Conservation (phyloP, 2,329 filamentous ascomycete species). For the Cadophora sp. region DNA sequence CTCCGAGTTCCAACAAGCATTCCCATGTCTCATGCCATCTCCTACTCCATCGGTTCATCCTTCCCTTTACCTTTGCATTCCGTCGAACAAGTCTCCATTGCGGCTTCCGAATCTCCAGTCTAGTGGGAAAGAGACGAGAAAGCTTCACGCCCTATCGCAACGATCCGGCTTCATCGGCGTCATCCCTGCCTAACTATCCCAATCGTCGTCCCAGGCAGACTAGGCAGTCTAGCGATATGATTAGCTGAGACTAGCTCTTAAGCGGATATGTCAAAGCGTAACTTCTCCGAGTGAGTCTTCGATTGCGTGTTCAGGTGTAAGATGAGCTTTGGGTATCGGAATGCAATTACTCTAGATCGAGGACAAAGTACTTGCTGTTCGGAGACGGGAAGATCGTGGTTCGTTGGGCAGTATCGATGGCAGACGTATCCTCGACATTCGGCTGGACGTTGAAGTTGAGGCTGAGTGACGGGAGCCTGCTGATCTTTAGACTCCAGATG, state of each 20-base stretch:
- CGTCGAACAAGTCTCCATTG: neutral
- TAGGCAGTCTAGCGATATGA: neutral
- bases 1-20: neutral
- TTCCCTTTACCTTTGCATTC: neutral
- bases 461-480: neutral
- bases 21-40: neutral
- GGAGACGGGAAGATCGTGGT: neutral
- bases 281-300: neutral
- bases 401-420: neutral
- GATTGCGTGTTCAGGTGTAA: neutral
- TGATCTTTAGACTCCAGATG: neutral
- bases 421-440: too few species aligned
- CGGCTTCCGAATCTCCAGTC: neutral
- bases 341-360: neutral
- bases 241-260: neutral
- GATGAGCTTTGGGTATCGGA: neutral
- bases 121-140: neutral
- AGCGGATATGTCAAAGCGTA: neutral
- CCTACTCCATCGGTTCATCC: too few species aligned
- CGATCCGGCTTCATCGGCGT: neutral
- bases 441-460: neutral
- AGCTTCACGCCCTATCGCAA: constrained; percentile 1
- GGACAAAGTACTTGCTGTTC: neutral
- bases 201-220: neutral
- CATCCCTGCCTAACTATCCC: neutral